These are phyloP conservation scores for Saccharomyces hybrid DNA, from an alignment of 1,139 yeast species.

Conservation along the genomic window DNA sequence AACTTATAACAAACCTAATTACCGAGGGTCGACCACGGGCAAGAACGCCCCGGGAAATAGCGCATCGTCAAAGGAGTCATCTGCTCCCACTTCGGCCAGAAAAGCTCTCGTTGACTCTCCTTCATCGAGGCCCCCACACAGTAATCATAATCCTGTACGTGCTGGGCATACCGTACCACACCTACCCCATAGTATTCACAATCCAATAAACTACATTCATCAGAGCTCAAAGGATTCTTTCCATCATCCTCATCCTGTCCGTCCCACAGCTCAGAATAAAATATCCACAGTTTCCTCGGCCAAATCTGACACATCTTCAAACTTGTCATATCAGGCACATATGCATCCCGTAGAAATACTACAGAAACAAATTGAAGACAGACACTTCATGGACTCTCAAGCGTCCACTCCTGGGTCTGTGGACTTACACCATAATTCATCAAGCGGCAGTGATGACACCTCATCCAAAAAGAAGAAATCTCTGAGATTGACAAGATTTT, in stretches of 20 bases:
- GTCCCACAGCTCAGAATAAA: neutral
- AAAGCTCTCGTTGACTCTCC: neutral
- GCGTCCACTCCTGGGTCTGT: conserved; percentile 4
- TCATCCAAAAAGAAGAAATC: conserved; percentile 23
- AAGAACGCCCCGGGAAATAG: neutral
- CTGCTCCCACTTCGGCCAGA: neutral
- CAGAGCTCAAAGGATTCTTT: neutral
- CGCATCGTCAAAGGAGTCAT: neutral
- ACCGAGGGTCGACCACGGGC: neutral
- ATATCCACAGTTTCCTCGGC: neutral
- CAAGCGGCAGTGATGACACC: conserved; percentile 3
- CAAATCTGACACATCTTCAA: neutral
- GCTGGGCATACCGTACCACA: neutral
- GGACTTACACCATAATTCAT: neutral
- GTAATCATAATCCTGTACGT: neutral
- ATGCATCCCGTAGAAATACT: conserved; percentile 25
- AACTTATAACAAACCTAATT: neutral
- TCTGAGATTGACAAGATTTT: conserved; percentile 31
- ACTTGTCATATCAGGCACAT: conserved; percentile 17
- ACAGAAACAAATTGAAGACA: conserved; percentile 22
- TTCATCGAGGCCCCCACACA: neutral
- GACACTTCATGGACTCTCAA: conserved; percentile 7
- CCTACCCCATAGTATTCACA: conserved; percentile 15
- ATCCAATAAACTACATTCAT: conserved; percentile 15
- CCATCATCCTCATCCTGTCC: neutral